Percentiles rank a stretch among this genome's conserved stretches.
Conservation (phyloP, 495 filamentous ascomycete genomes). For the Lophiotrema nucula region DNA sequence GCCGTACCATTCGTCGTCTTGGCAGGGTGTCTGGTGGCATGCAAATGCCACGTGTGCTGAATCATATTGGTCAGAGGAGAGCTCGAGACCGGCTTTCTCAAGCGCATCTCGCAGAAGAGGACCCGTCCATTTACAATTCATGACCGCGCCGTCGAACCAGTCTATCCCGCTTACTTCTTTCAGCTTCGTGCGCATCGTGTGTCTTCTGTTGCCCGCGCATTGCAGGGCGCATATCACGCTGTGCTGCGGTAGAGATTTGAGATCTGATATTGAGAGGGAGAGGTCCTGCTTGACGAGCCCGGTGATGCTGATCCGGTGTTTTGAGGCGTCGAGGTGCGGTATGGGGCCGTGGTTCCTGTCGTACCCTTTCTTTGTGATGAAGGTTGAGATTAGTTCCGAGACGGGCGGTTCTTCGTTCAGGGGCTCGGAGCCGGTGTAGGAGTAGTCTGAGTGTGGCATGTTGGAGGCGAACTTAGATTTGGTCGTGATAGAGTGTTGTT, state of each 20-base stretch:
- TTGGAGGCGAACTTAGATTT: too few species aligned
- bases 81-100: slow-evolving; percentile 39
- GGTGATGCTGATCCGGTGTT: slow-evolving; percentile 48
- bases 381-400: slow-evolving; percentile 33
- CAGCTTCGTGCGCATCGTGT: slow-evolving; percentile 62
- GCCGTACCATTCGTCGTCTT: slow-evolving; percentile 59
- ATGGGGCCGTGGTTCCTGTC: slow-evolving; percentile 56
- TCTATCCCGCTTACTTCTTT: slow-evolving; percentile 63
- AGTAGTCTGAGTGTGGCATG: too few species aligned
- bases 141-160: slow-evolving; percentile 63
- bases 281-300: slow-evolving; percentile 26
- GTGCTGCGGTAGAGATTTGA: slow-evolving; percentile 45
- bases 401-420: too few species aligned
- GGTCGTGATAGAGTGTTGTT: too few species aligned
- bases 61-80: slow-evolving; percentile 27
- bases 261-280: slow-evolving; percentile 27
- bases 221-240: slow-evolving; percentile 56
- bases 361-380: slow-evolving; percentile 48
- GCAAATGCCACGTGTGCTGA: slow-evolving; percentile 55
- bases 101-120: slow-evolving; percentile 58
- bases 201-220: slow-evolving; percentile 64
- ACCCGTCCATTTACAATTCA: slow-evolving; percentile 58
- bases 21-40: slow-evolving; percentile 49
- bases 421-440: too few species aligned
- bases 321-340: slow-evolving; percentile 44